Conservation (phyloP, 768 basidiomycete species). For the Podaxis sp. region DNA sequence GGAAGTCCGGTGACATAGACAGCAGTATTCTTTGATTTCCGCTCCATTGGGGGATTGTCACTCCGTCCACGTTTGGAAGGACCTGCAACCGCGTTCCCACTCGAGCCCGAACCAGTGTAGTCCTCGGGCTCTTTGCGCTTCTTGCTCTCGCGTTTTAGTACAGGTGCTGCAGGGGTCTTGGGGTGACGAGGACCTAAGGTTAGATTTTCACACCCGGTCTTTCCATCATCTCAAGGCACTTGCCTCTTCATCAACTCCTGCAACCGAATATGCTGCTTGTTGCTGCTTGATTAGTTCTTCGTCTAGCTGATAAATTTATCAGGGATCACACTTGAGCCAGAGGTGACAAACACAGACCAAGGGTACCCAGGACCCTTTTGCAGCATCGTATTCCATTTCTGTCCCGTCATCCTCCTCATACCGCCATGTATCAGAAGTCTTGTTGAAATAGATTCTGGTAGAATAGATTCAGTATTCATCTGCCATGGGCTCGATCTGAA, state of each 20-base stretch:
- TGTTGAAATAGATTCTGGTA: slow-evolving; percentile 72
- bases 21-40: slow-evolving; percentile 87
- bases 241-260: slow-evolving; percentile 93
- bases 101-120: slow-evolving; percentile 47
- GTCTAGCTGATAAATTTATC: slow-evolving; percentile 54
- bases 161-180: slow-evolving; percentile 85
- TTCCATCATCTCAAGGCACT: slow-evolving; percentile 22
- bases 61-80: slow-evolving; percentile 69
- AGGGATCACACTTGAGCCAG: slow-evolving; percentile 1
- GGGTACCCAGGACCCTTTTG: slow-evolving; percentile 77
- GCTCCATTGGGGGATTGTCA: slow-evolving; percentile 41
- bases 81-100: slow-evolving; percentile 33
- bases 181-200: slow-evolving; percentile 13
- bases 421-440: slow-evolving; percentile 72
- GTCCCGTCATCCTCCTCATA: slow-evolving; percentile 85
- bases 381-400: slow-evolving; percentile 86
- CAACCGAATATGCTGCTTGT: slow-evolving; percentile 91
- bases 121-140: slow-evolving; percentile 76
- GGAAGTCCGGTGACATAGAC: slow-evolving; percentile 88
- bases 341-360: slow-evolving; percentile 53
- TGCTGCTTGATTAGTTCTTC: slow-evolving; percentile 85
- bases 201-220: slow-evolving; percentile 9
- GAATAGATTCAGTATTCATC: slow-evolving; percentile 19
- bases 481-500: slow-evolving; percentile 14
- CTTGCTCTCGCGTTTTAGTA: slow-evolving; percentile 74